Percentiles rank a stretch among this genome's conserved stretches.
Evolutionary conservation across 208 protist species (phyloP).

Genomic region (Strigomonas culicis): DNA sequence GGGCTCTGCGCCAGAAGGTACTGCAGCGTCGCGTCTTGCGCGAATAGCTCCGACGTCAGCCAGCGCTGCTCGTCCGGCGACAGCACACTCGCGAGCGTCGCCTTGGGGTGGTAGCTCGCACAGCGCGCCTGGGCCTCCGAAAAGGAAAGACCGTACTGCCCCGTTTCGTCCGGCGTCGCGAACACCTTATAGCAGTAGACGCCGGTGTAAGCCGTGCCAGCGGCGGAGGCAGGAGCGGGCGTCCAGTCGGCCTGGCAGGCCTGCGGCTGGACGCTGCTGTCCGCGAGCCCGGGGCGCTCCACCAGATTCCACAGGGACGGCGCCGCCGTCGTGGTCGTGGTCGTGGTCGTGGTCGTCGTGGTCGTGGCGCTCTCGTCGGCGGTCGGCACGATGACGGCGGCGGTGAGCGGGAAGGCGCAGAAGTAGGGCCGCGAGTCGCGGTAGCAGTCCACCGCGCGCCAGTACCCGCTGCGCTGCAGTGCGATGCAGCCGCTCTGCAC

Average conservation of each 20-base stretch:
- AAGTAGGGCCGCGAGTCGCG: conserved; percentile 28
- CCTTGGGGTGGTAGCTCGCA: conserved; percentile 34
- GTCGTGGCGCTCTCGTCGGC: not conserved
- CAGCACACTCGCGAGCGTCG: conserved; percentile 43
- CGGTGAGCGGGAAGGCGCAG: conserved; percentile 30
- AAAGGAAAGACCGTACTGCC: conserved; percentile 28
- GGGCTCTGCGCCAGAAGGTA: not conserved
- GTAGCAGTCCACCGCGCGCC: conserved; percentile 31
- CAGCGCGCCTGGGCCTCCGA: conserved; percentile 29
- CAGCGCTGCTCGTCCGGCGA: conserved; percentile 34
- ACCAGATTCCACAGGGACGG: not conserved
- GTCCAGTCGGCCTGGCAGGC: conserved; percentile 47
- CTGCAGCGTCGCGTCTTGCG: not conserved
- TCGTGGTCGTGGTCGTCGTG: conserved; percentile 6
- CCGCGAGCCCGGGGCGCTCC: not conserved
- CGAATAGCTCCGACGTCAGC: conserved; percentile 28
- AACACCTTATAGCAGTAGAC: conserved; percentile 54
- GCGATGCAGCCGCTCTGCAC: conserved; percentile 36
- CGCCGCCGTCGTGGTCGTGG: conserved; percentile 8
- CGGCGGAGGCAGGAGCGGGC: conserved; percentile 20
- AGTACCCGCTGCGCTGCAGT: conserved; percentile 30
- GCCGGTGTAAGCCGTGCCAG: conserved; percentile 11
- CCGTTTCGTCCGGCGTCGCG: conserved; percentile 24
- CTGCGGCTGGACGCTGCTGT: conserved; percentile 15
- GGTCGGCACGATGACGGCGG: not conserved